phyloP scores from a whole-genome alignment of 305 asterid species.

The Ruellia speciosa region DNA sequence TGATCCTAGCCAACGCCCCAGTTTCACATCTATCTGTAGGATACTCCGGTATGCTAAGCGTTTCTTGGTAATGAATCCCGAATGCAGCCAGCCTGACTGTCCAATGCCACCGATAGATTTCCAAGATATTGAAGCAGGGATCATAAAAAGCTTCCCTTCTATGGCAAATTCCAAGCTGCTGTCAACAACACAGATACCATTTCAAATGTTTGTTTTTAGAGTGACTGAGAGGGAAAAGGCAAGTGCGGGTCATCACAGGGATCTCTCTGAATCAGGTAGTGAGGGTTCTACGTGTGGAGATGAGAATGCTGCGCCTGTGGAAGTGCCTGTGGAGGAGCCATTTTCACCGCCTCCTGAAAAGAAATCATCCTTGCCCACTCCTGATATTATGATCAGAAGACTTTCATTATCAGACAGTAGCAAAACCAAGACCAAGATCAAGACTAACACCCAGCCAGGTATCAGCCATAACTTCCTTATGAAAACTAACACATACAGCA shows the following conservation, averaged over 20 bases:
- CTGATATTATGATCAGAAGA: slow-evolving; percentile 34
- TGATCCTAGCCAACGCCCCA: slow-evolving; percentile 66
- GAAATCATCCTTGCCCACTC: slow-evolving; percentile 29
- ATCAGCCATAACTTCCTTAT: background rate
- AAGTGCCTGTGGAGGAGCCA: slow-evolving; percentile 31
- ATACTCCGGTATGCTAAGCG: slow-evolving; percentile 65
- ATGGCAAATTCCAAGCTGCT: slow-evolving; percentile 15
- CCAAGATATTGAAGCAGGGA: slow-evolving; percentile 46
- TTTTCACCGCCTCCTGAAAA: slow-evolving; percentile 42
- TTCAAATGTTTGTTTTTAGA: slow-evolving; percentile 63
- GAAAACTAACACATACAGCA: background rate
- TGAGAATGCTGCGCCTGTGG: slow-evolving; percentile 29
- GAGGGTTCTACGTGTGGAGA: slow-evolving; percentile 73
- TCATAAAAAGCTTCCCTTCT: slow-evolving; percentile 24
- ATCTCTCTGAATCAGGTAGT: slow-evolving; percentile 72
- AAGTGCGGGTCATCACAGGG: slow-evolving; percentile 34
- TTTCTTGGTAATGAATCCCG: slow-evolving; percentile 69
- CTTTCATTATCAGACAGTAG: slow-evolving; percentile 26
- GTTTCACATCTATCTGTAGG: slow-evolving; percentile 64
- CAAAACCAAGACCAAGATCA: slow-evolving; percentile 2
- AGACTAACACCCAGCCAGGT: slow-evolving; percentile 57
- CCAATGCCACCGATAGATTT: slow-evolving; percentile 55
- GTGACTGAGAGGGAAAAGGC: slow-evolving; percentile 64
- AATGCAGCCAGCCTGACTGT: slow-evolving; percentile 47
- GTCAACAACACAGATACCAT: slow-evolving; percentile 50